A percentile compares a stretch with the other conserved stretches of the same genome.
These are phyloP conservation scores for Ophiostoma tasmaniense DNA, from an alignment of 2,329 filamentous ascomycete genomes.

Conservation along the genomic window DNA sequence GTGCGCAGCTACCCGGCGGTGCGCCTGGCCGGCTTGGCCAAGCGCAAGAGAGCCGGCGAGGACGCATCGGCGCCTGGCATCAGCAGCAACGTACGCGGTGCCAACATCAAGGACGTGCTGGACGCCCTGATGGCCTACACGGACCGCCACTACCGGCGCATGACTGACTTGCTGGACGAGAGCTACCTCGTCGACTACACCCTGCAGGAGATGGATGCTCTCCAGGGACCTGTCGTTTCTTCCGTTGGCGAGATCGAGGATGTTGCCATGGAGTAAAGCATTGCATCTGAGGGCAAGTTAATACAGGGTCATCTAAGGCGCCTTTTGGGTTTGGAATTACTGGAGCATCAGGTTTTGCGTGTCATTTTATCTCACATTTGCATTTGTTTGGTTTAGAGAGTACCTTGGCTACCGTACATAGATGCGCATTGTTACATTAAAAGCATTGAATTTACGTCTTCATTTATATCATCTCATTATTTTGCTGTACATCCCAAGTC, in stretches of 20 bases:
- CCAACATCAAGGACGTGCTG: slow-evolving; percentile 69
- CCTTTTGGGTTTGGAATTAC: slow-evolving; percentile 2
- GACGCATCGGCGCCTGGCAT: slow-evolving; percentile 32
- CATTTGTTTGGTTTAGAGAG: not conserved
- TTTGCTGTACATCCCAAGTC: not conserved
- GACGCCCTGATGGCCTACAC: slow-evolving; percentile 86
- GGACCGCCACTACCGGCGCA: slow-evolving; percentile 80
- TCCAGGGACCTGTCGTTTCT: slow-evolving; percentile 32
- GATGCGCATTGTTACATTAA: not conserved
- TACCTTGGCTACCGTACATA: not conserved
- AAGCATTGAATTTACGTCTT: not conserved
- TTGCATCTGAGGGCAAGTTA: not conserved
- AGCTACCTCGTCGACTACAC: slow-evolving; percentile 93
- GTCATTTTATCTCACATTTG: not conserved
- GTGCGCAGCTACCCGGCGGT: slow-evolving; percentile 73
- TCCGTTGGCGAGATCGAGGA: slow-evolving; percentile 21
- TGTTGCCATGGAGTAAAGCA: slow-evolving; percentile 21
- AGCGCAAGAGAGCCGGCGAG: slow-evolving; percentile 22
- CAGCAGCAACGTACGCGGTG: slow-evolving; percentile 37
- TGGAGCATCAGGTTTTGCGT: not conserved
- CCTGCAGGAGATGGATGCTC: slow-evolving; percentile 80
- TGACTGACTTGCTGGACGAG: slow-evolving; percentile 87
- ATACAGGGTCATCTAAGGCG: not conserved
- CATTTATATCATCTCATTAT: not conserved
- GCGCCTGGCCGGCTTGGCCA: slow-evolving; percentile 61